Conservation (phyloP, 2,329 filamentous ascomycete species). For the Botrytis deweyae region DNA sequence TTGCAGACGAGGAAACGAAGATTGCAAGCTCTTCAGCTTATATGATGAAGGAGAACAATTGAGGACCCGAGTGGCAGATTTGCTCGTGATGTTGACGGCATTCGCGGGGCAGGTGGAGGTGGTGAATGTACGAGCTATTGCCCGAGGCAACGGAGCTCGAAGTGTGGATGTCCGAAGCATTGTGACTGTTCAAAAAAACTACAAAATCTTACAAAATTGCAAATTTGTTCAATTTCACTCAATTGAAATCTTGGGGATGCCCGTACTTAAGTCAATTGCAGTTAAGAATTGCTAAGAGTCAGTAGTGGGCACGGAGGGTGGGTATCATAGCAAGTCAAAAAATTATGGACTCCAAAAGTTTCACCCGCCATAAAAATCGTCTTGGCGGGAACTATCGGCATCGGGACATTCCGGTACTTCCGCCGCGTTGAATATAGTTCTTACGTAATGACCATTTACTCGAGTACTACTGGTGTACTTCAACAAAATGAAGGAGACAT, state of each 20-base stretch:
- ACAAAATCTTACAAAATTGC: slow-evolving; percentile 1
- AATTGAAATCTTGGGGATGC: slow-evolving; percentile 16
- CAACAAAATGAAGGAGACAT: not conserved
- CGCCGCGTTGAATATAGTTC: not conserved
- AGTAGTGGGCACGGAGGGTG: slow-evolving; percentile 5
- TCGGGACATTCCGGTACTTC: slow-evolving; percentile 7
- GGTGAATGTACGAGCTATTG: slow-evolving; percentile 16
- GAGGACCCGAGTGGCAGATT: slow-evolving; percentile 17
- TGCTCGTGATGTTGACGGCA: slow-evolving; percentile 15
- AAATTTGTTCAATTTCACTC: slow-evolving; percentile 6
- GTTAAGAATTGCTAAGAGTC: slow-evolving; percentile 3
- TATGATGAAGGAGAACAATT: slow-evolving; percentile 21
- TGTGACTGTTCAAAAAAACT: not conserved
- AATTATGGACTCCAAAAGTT: slow-evolving; percentile 14
- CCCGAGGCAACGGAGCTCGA: slow-evolving; percentile 21
- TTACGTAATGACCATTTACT: slow-evolving; percentile 1
- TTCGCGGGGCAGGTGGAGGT: slow-evolving; percentile 16
- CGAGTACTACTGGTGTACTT: not conserved
- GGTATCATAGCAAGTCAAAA: not conserved
- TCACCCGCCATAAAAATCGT: slow-evolving; percentile 3
- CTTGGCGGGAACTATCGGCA: slow-evolving; percentile 14
- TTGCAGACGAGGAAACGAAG: slow-evolving; percentile 26
- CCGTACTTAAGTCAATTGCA: slow-evolving; percentile 9
- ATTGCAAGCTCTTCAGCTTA: slow-evolving; percentile 16
- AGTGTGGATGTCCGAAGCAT: slow-evolving; percentile 22